Evolutionary conservation across 2,329 filamentous ascomycete genomes (phyloP).

Genomic region (Pochonia chlamydosporia): DNA sequence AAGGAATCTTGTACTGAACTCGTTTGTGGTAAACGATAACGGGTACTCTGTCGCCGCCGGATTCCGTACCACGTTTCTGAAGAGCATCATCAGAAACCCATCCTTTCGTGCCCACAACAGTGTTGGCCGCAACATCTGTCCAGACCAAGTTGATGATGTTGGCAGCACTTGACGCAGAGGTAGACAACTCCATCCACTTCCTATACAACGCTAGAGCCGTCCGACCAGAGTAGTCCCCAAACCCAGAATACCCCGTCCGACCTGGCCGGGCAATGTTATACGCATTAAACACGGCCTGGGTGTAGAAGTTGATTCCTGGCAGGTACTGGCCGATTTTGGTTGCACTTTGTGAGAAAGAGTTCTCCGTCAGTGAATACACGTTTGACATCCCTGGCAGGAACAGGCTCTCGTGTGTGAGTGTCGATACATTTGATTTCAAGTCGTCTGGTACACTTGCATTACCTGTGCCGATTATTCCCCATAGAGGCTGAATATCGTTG

Average conservation of each 20-base stretch:
- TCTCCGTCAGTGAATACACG: neutral
- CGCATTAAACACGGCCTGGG: conserved; percentile 16
- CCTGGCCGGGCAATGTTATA: conserved; percentile 12
- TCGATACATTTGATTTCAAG: neutral
- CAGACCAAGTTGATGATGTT: conserved; percentile 37
- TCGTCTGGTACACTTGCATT: neutral
- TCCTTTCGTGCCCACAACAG: conserved; percentile 31
- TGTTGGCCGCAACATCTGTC: conserved; percentile 37
- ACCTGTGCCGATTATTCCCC: conserved; percentile 31
- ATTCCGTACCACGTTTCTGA: neutral
- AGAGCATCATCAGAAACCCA: neutral
- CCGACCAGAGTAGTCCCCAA: neutral
- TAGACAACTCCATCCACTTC: conserved; percentile 32
- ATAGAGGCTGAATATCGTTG: conserved; percentile 25
- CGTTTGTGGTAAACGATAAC: neutral
- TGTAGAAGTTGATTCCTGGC: conserved; percentile 26
- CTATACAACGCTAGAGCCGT: conserved; percentile 31
- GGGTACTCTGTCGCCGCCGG: neutral
- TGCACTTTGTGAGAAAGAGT: neutral
- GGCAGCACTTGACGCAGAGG: conserved; percentile 17
- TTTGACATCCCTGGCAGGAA: neutral
- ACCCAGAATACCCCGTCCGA: neutral
- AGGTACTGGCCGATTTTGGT: conserved; percentile 19
- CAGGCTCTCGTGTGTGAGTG: neutral
- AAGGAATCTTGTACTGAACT: conserved; percentile 25